Conservation (phyloP, 2,329 filamentous ascomycete species). For the Hansfordia pulvinata region DNA sequence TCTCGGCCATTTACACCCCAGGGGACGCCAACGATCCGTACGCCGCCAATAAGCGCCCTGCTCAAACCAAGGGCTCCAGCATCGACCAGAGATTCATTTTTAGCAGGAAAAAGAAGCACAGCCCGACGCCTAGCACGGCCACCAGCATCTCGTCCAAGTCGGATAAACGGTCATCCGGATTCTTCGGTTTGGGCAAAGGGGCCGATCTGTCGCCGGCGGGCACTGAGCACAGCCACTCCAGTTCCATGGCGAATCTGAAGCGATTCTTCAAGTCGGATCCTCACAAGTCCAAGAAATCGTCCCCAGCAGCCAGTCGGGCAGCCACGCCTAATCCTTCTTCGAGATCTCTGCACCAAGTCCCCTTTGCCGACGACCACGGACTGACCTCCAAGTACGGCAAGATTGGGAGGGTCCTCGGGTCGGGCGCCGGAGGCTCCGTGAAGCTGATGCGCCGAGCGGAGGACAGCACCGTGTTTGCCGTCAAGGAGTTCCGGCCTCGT, state of each 20-base stretch:
- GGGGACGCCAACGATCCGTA: constrained; percentile 75
- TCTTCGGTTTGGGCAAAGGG: constrained; percentile 25
- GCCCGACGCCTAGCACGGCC: no score
- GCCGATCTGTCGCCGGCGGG: constrained; percentile 31
- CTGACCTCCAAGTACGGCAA: constrained; percentile 89
- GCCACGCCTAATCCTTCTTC: constrained; percentile 31
- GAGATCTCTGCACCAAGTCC: constrained; percentile 49
- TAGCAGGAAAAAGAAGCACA: constrained; percentile 58
- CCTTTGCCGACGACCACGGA: constrained; percentile 90
- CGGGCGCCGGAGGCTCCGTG: constrained; percentile 88
- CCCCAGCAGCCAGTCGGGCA: constrained; percentile 40
- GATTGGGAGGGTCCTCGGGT: constrained; percentile 84
- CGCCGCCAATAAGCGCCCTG: constrained; percentile 64
- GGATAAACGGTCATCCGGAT: constrained; percentile 37
- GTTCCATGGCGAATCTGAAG: constrained; percentile 90
- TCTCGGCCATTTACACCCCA: constrained; percentile 66
- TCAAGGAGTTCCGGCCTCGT: constrained; percentile 88
- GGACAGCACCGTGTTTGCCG: constrained; percentile 87
- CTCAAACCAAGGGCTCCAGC: constrained; percentile 48
- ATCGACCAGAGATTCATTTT: constrained; percentile 82
- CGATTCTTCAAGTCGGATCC: constrained; percentile 84
- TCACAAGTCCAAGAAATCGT: constrained; percentile 57
- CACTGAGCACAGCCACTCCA: constrained; percentile 42
- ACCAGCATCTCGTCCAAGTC: constrained; percentile 42
- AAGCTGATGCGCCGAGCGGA: constrained; percentile 86